Evolutionary conservation across 331 rosid species (phyloP), one percentile per base, ranked within the genome.

Genomic region (Malus hybrid): DNA sequence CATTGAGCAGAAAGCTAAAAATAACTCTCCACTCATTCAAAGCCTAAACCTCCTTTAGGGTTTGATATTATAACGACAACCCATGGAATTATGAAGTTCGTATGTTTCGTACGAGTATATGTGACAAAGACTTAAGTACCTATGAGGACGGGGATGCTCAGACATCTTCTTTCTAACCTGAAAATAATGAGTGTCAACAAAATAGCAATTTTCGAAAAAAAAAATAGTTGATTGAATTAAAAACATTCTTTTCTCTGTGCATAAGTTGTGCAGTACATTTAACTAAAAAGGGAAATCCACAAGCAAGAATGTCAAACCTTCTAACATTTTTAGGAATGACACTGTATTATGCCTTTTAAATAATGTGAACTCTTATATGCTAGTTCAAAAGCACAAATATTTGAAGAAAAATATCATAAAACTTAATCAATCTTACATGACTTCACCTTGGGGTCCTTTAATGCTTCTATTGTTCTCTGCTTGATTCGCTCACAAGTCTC

Each of bases 381-480:
- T 7, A 28, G 26, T 70, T 63, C 66, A 34, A 1, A 72, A 22
- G 30, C 4, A 56, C 22, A 63, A 65, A 61, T 9, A 32, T 48
- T 46, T 32, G 7, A 26, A 66, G 61, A 65, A 66, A 66, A 53
- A 72, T 65, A 73, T 71, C 75, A 73, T 71, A 74, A 78, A 75
- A 81, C 78, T 29, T 30, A 85, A 58, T 61, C 78, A 79, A 78
- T 85, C 93, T 84, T 87, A 88, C 84, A 82, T 86, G 90, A 89
- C 96, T 79, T 94, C 96, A 94, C 97, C 99, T 92, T 82, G 82
- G 96, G 97, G 86, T 94, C 83, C 78, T 78, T 90, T 86, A 92
- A 79, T 69, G 99, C 96, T 79, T 92, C 97, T 75, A 63, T 33
- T 19, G 99, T 94, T 89, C 89, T 85, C 63, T 64, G 87, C 85